A percentile compares a stretch with the other conserved stretches of the same genome.
Conservation (phyloP, 768 basidiomycete genomes). For the Leccinum variicolor region DNA sequence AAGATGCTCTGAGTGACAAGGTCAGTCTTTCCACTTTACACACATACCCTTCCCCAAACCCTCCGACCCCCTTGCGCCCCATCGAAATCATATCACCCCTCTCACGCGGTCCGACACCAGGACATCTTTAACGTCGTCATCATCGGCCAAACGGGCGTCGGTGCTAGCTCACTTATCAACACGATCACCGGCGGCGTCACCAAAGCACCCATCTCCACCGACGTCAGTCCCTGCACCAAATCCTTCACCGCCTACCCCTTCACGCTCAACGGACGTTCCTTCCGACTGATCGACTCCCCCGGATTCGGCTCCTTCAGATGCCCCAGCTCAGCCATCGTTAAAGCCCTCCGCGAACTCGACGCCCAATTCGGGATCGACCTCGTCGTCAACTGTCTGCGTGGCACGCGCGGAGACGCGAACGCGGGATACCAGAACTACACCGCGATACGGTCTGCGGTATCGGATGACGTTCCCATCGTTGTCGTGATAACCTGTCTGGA, state of each 20-base stretch:
- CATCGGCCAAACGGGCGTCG: slow-evolving; percentile 31
- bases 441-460: slow-evolving; percentile 27
- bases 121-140: slow-evolving; percentile 30
- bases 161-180: slow-evolving; percentile 42
- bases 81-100: neutral
- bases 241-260: slow-evolving; percentile 22
- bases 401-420: slow-evolving; percentile 28
- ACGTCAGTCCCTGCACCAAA: slow-evolving; percentile 29
- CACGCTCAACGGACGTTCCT: slow-evolving; percentile 24
- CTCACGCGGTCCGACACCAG: slow-evolving; percentile 8
- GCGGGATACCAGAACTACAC: slow-evolving; percentile 26
- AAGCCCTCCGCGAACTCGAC: slow-evolving; percentile 28
- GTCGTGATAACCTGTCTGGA: slow-evolving; percentile 31
- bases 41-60: neutral
- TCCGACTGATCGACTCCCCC: slow-evolving; percentile 30
- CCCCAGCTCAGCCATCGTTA: slow-evolving; percentile 20
- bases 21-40: slow-evolving; percentile 17
- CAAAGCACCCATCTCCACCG: slow-evolving; percentile 23
- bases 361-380: slow-evolving; percentile 26
- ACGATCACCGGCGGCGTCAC: slow-evolving; percentile 25
- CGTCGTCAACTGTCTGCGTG: slow-evolving; percentile 27
- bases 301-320: slow-evolving; percentile 29
- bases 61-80: neutral
- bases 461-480: slow-evolving; percentile 31
- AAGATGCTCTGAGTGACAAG: slow-evolving; percentile 23